phyloP scores from a whole-genome alignment of 2,329 filamentous ascomycete genomes.

The Paecilomyces dactylethromorphus region DNA sequence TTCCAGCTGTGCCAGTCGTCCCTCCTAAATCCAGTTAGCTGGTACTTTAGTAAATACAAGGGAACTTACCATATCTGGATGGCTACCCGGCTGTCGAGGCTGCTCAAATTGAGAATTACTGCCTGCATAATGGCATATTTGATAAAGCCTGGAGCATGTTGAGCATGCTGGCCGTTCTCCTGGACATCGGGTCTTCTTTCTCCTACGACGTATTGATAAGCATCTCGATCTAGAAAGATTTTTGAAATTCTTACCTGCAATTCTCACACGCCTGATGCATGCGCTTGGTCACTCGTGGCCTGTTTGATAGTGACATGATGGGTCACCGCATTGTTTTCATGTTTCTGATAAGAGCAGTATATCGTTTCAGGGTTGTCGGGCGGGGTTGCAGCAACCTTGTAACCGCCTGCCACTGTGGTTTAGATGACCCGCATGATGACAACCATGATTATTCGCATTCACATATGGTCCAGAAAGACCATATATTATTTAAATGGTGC shows the following conservation, averaged over 20 bases:
- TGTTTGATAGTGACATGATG: constrained; percentile 5
- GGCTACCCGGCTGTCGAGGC: background rate
- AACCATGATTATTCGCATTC: background rate
- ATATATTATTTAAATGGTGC: background rate
- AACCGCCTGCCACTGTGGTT: background rate
- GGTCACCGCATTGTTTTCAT: background rate
- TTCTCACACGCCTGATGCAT: constrained; percentile 8
- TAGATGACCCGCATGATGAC: background rate
- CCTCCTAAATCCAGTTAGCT: constrained; percentile 2
- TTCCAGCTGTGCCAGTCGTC: constrained; percentile 7
- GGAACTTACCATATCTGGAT: background rate
- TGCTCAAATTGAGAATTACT: background rate
- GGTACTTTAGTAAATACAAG: background rate
- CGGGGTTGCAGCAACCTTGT: background rate
- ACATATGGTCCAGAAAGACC: background rate
- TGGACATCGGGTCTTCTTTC: constrained; percentile 16
- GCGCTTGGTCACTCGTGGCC: constrained; percentile 2
- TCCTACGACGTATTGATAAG: constrained; percentile 4
- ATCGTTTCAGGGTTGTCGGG: background rate
- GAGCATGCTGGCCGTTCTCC: constrained; percentile 15
- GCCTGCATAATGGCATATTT: constrained; percentile 10
- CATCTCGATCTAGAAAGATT: background rate
- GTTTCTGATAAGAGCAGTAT: background rate
- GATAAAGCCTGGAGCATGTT: constrained; percentile 12
- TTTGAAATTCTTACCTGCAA: constrained; percentile 10